Evolutionary conservation across 805 yeast species (phyloP), one percentile per base, ranked within the genome.

Genomic region (Saccharomycopsis capsularis): DNA sequence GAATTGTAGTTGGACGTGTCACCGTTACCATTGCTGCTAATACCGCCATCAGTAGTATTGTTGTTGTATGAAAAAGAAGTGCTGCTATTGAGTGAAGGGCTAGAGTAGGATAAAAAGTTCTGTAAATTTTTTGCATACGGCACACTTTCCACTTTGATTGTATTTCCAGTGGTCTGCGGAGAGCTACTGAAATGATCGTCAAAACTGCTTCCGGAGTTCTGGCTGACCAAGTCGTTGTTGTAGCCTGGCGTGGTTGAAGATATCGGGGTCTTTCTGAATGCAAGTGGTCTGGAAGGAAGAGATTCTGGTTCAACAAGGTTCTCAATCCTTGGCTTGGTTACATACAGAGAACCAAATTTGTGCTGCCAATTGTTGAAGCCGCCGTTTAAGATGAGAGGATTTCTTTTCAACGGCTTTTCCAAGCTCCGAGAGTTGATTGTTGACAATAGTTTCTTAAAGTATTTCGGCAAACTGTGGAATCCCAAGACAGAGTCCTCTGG

Each of bases 341-440:
- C 25, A 29, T n/a, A 54, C 46, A 16, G 52, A 50, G 6, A 55
- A 23, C 25, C 61, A 58, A 44, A 46, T 46, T 2, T 44, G n/a
- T 25, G 5, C 22, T 46, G 57, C 69, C 85, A 73, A 0, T 70
- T 64, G 1, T 57, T 55, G 50, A 79, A 73, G 0, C 93, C 95
- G 24, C 84, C 86, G 6, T 68, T 65, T 3, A 79, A 60, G 13
- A 77, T 54, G 4, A 75, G 65, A 13, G 74, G 79, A 48, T 55
- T 60, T 53, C 70, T 67, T 62, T 65, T 67, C 51, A 62, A 57
- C 18, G 65, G 66, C 56, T 59, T 61, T 54, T 65, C 60, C 18
- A 66, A 56, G 18, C 75, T 62, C 57, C 68, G 60, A 23, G 63
- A 59, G 46, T 63, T 67, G 23, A 81, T 53, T 16, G 70, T 62